Conservation (phyloP, 148 eudicot species). For the Simmondsia chinensis region DNA sequence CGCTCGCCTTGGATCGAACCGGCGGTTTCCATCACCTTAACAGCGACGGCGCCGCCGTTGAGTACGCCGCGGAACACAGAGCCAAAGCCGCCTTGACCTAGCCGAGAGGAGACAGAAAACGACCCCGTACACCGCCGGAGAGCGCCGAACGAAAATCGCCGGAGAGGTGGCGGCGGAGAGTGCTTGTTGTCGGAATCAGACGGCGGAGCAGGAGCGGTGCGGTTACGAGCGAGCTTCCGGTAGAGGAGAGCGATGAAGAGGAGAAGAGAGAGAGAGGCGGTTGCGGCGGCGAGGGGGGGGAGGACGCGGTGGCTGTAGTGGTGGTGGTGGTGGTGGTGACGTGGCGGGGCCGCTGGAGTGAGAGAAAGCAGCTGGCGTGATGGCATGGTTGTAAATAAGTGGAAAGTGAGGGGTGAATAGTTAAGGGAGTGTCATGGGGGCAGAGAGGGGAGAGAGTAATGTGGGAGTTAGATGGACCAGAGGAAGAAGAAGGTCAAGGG, state of each 20-base stretch:
- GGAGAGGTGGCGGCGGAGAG: conserved; percentile 26
- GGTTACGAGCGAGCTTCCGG: conserved; percentile 45
- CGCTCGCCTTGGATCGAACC: conserved; percentile 78
- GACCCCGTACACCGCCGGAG: conserved; percentile 58
- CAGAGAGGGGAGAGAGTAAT: background rate
- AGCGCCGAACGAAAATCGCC: conserved; percentile 43
- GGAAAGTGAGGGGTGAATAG: background rate
- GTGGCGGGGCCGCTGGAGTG: conserved; percentile 18
- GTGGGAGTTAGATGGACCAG: too few relatives aligned
- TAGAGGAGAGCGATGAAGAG: conserved; percentile 31
- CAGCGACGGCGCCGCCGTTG: conserved; percentile 49
- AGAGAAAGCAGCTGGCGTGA: conserved; percentile 20
- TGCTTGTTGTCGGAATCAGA: conserved; percentile 2
- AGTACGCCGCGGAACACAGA: conserved; percentile 64
- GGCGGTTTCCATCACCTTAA: conserved; percentile 65
- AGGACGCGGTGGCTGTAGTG: conserved; percentile 12
- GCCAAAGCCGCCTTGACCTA: conserved; percentile 94
- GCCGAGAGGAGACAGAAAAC: conserved; percentile 47
- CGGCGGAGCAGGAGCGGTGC: conserved; percentile 46
- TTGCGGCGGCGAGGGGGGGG: conserved; percentile 30
- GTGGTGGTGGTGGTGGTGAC: conserved; percentile 12
- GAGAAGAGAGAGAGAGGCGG: conserved; percentile 24
- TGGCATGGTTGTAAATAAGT: conserved; percentile 24
- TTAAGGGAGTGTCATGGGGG: background rate
- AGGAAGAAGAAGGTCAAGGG: too few relatives aligned